Evolutionary conservation across 805 yeast species (phyloP).

Genomic region (Cephaloascus albidus): DNA sequence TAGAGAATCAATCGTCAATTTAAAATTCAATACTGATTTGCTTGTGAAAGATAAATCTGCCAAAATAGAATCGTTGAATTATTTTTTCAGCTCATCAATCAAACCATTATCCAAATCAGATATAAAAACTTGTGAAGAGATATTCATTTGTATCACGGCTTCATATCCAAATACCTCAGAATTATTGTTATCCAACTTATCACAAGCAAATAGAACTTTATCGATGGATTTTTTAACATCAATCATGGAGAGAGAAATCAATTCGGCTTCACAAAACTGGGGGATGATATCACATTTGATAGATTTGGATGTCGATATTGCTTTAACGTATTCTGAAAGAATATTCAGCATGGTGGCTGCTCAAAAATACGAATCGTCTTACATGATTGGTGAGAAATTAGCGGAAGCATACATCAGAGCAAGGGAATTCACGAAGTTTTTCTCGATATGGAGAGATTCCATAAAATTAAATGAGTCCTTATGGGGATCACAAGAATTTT

Average conservation of each 20-base stretch:
- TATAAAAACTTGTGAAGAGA: constrained; percentile 33
- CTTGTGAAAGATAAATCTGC: constrained; percentile 14
- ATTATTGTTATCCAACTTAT: constrained; percentile 34
- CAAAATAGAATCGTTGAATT: constrained; percentile 5
- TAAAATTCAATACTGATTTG: constrained; percentile 19
- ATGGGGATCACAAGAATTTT: constrained; percentile 19
- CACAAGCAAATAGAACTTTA: constrained; percentile 40
- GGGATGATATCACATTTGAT: constrained; percentile 36
- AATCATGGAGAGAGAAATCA: constrained; percentile 23
- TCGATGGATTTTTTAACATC: constrained; percentile 40
- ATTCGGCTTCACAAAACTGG: constrained; percentile 24
- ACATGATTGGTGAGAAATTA: constrained; percentile 18
- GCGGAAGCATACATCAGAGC: constrained; percentile 41
- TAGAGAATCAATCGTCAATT: constrained; percentile 5
- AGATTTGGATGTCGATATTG: constrained; percentile 48
- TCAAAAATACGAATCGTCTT: constrained; percentile 1
- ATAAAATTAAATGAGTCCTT: constrained; percentile 5
- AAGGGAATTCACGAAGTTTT: constrained; percentile 46
- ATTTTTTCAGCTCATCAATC: constrained; percentile 17
- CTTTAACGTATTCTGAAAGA: constrained; percentile 30
- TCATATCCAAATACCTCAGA: constrained; percentile 30
- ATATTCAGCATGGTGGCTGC: constrained; percentile 14
- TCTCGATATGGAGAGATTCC: constrained; percentile 31
- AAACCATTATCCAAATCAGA: constrained; percentile 20
- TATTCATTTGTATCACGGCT: constrained; percentile 32